Conservation (phyloP, 1,284 basidiomycete species). For the Salmacisia buchloeana region DNA sequence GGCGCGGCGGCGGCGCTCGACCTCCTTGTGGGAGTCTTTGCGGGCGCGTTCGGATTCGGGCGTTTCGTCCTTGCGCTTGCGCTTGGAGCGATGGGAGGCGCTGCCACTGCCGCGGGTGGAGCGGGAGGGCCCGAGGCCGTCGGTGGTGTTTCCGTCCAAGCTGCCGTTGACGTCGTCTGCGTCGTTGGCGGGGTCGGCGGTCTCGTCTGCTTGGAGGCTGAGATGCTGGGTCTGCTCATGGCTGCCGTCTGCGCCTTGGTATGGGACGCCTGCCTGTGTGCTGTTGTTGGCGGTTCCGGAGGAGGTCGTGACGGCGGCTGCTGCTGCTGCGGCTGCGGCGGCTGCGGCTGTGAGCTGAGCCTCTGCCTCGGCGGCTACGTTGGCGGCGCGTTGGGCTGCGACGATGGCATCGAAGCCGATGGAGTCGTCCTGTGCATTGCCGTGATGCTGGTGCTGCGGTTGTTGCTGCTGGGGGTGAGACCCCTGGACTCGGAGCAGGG, state of each 20-base stretch:
- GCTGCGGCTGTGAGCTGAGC: slow-evolving; percentile 4
- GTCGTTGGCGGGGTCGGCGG: not conserved
- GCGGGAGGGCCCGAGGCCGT: not conserved
- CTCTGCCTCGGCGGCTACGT: slow-evolving; percentile 1
- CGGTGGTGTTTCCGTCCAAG: not conserved
- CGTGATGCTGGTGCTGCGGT: not conserved
- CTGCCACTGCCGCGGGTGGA: not conserved
- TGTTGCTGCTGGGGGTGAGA: not conserved
- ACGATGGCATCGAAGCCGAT: slow-evolving; percentile 2
- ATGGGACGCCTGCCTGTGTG: not conserved
- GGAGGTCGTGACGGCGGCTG: not conserved
- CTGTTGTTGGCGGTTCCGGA: not conserved
- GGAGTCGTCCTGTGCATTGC: not conserved
- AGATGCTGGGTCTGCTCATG: too few species aligned
- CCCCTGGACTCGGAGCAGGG: too few species aligned
- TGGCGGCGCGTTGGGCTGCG: slow-evolving; percentile 4
- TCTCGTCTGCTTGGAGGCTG: too few species aligned
- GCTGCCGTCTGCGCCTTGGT: not conserved
- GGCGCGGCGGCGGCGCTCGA: slow-evolving; percentile 82
- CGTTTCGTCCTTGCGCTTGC: slow-evolving; percentile 5
- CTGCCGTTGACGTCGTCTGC: not conserved
- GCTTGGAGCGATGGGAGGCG: too few species aligned
- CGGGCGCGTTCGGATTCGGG: not conserved
- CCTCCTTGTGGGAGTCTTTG: slow-evolving; percentile 70
- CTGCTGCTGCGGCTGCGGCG: not conserved